Base-by-base conservation (phyloP, 148 eudicot genomes). In the Pharnaceum exiguum region DNA sequence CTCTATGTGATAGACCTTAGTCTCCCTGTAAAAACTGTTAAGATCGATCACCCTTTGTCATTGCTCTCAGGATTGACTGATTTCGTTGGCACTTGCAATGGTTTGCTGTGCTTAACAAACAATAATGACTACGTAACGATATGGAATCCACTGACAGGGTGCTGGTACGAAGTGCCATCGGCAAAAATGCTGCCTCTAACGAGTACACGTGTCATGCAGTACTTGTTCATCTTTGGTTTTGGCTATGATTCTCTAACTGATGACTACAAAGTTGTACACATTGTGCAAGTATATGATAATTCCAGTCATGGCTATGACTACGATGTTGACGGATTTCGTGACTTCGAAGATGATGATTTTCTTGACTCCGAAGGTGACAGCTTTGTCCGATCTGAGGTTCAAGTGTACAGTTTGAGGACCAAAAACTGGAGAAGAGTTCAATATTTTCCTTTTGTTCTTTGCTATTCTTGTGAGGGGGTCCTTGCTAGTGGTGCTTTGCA, bases 1-100 rank as follows among this genome's bases (percentile, higher is more conserved):
- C n/a, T n/a, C n/a, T 18, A 26, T 26, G 26, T 18, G 10, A 18
- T 57, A 25, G 61, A 40, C 42, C 28, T 40, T 43, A 44, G 28
- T 17, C 48, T 40, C 15, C 35, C 42, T 8, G 36, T 39, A 39
- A 42, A 40, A 57, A 36, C 36, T 24, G 46, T 42, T 27, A 21
- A 57, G 37, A 26, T 43, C 12, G 0, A 40, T 25, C 36, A 57
- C 48, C 49, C 48, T 10, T 9, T 55, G 28, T 10, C 12, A 13
- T 13, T 16, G 18, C 30, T 29, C 15, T 4, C n/a, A 13, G 28
- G 18, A 36, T 24, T 29, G 43, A 55, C 59, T 37, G 45, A 55
- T 24, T 19, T 55, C 10, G 5, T 55, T 23, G 59, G 59, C 3
- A 35, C 59, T 1, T 55, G 59, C 45, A 55, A 55, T 35, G 59